Evolutionary conservation across 768 basidiomycete genomes (phyloP), one percentile per base, ranked within the genome.

Genomic region (Psilocybe sp.): DNA sequence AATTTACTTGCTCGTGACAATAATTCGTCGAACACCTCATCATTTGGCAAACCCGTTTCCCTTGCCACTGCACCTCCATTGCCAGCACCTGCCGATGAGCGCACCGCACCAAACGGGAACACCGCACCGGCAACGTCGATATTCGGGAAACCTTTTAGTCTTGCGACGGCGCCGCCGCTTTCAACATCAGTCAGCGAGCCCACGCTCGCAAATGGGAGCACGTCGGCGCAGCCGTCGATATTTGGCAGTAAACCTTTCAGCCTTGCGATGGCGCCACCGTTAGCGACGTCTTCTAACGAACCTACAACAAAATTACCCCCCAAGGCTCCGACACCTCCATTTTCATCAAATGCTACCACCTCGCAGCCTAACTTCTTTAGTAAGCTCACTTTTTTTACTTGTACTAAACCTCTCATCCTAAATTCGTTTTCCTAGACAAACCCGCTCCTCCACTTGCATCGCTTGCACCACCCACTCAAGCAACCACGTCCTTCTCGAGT

Each of bases 351-450:
- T 16, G 13, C 48, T 7, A 28, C 23, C 23, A 28, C 23, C 23
- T 23, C 46, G 18, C 38, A 40, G 31, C 18, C 51, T 6, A 53
- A 52, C 40, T 32, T 38, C 13, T 53, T 50, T 34, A 18, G 56
- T 58, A 43, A 32, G 50, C 44, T 40, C 18, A 31, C 33, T 40
- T 20, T 7, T 12, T 43, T 39, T 40, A n/a, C 16, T 5, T 32
- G 13, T 28, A 12, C 4, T 16, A 15, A 6, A 46, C 16, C 4
- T 8, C 36, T 34, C 16, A 23, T 19, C n/a, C 16, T 14, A n/a
- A 2, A 6, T 19, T 32, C 31, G 28, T 31, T 42, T 3, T 15
- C 12, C 16, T 28, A 40, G 10, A 20, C 9, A 14, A 45, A 32
- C 18, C 45, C n/a, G 3, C 50, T 31, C 20, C 16, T 8, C 43